Evolutionary conservation across 2,329 filamentous ascomycete species (phyloP).

Genomic region (Venturia carpophila): DNA sequence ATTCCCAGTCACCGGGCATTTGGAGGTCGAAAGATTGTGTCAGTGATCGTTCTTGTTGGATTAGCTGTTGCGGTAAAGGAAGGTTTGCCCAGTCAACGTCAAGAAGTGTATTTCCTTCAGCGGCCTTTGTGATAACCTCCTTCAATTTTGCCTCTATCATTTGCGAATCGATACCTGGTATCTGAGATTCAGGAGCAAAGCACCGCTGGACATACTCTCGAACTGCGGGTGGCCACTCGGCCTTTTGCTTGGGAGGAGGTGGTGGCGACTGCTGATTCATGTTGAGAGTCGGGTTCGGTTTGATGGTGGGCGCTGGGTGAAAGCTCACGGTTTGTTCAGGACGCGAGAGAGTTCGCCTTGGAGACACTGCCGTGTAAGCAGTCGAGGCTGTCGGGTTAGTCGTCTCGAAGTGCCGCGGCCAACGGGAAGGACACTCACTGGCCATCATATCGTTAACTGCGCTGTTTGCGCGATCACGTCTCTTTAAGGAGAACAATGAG

Average conservation of each 20-base stretch:
- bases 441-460: constrained; percentile 14
- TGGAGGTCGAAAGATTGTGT: constrained; percentile 32
- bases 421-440: constrained; percentile 6
- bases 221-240: constrained; percentile 46
- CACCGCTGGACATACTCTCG: constrained; percentile 83
- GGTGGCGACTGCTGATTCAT: constrained; percentile 29
- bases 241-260: constrained; percentile 42
- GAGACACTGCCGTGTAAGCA: constrained; percentile 40
- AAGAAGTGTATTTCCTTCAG: constrained; percentile 63
- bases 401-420: not conserved
- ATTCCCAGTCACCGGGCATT: constrained; percentile 18
- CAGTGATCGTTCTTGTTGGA: constrained; percentile 58
- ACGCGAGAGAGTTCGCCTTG: constrained; percentile 34
- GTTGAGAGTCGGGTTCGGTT: not conserved
- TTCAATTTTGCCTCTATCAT: constrained; percentile 84
- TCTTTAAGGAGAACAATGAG: constrained; percentile 7
- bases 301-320: not conserved
- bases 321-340: constrained; percentile 22
- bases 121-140: constrained; percentile 73
- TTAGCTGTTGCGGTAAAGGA: constrained; percentile 77
- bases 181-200: constrained; percentile 62
- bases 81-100: constrained; percentile 74
- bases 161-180: constrained; percentile 37
- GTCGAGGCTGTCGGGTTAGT: constrained; percentile 21
- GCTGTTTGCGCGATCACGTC: constrained; percentile 3